A percentile compares a stretch with the other conserved stretches of the same genome.
These are phyloP conservation scores for Hericium alpestre DNA, from an alignment of 768 basidiomycete genomes.

Conservation along the genomic window DNA sequence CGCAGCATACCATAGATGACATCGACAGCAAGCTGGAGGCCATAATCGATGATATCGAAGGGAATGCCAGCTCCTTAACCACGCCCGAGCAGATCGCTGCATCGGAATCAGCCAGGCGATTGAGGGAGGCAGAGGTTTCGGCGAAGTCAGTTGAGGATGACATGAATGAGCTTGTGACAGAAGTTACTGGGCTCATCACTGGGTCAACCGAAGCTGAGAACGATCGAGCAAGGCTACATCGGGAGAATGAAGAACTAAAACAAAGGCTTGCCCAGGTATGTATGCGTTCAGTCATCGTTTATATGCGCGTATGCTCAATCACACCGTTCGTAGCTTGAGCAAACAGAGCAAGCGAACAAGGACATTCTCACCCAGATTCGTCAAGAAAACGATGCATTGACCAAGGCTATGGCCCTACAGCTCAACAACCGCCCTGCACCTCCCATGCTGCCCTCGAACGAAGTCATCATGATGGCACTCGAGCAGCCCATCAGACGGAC, in stretches of 20 bases:
- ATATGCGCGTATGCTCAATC: neutral
- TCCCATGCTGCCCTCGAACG: neutral
- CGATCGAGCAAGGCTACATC: constrained; percentile 1
- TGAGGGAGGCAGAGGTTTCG: constrained; percentile 1
- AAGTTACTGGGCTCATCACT: constrained; percentile 7
- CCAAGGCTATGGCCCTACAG: neutral
- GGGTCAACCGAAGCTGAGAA: constrained; percentile 2
- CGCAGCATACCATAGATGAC: constrained; percentile 4
- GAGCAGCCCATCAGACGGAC: neutral
- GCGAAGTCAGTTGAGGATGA: constrained; percentile 6
- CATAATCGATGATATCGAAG: constrained; percentile 11
- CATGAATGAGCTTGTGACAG: constrained; percentile 8
- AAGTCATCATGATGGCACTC: constrained; percentile 2
- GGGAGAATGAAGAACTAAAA: constrained; percentile 14
- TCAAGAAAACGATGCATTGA: neutral
- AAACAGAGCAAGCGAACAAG: constrained; percentile 9
- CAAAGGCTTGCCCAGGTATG: constrained; percentile 15
- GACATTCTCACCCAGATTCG: neutral
- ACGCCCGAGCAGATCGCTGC: neutral
- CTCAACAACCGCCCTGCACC: neutral
- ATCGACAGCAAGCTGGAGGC: constrained; percentile 9
- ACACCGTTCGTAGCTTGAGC: neutral
- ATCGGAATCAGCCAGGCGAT: neutral
- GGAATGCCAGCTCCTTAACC: neutral
- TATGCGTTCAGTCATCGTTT: neutral